A percentile compares a stretch with the other conserved stretches of the same genome.
These are phyloP conservation scores for Komagataella kurtzmanii DNA, from an alignment of 805 yeast species.

Conservation along the genomic window DNA sequence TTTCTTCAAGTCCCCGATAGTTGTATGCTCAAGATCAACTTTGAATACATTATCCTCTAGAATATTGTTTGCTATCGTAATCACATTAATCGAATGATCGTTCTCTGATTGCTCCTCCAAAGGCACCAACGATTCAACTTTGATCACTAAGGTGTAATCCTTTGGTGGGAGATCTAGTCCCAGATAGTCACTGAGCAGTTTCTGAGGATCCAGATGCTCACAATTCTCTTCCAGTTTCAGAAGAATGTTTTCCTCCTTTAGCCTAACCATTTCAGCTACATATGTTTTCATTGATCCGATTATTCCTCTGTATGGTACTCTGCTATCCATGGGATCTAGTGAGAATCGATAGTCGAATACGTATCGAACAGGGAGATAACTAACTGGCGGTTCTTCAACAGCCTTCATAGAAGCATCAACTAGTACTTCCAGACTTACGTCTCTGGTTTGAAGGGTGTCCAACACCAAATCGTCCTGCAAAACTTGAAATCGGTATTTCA, in stretches of 20 bases:
- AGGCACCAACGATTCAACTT: background rate
- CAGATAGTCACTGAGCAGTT: background rate
- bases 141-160: background rate
- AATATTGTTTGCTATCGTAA: background rate
- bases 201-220: background rate
- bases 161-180: background rate
- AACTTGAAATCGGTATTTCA: background rate
- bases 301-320: background rate
- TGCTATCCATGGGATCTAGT: background rate
- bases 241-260: background rate
- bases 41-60: background rate
- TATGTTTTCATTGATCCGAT: background rate
- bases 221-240: background rate
- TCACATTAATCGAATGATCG: background rate
- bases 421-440: background rate
- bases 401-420: background rate
- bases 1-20: background rate
- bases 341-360: background rate
- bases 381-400: background rate
- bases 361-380: background rate
- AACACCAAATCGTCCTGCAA: background rate
- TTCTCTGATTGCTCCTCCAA: background rate
- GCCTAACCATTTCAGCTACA: background rate
- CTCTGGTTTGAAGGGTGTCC: background rate
- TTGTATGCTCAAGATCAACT: background rate